phyloP scores from a whole-genome alignment of 805 yeast genomes.

The Saccharomycopsis malanga region DNA sequence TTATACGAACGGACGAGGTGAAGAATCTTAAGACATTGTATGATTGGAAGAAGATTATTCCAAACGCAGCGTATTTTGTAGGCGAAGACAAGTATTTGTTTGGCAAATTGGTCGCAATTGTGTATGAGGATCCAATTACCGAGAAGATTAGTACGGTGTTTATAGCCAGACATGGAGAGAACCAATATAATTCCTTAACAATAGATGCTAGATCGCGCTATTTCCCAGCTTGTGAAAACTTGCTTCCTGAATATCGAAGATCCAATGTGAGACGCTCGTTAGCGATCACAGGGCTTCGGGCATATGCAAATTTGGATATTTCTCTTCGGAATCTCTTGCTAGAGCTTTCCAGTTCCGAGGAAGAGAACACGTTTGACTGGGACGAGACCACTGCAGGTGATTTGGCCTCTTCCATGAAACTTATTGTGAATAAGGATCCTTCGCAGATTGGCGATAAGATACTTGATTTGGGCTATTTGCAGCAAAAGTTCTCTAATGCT shows the following conservation, averaged over 20 bases:
- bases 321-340: slow-evolving; percentile 21
- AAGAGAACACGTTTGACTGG: slow-evolving; percentile 34
- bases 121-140: slow-evolving; percentile 42
- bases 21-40: slow-evolving; percentile 22
- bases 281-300: slow-evolving; percentile 66
- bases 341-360: neutral
- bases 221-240: slow-evolving; percentile 71
- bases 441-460: slow-evolving; percentile 49
- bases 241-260: slow-evolving; percentile 39
- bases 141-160: slow-evolving; percentile 46
- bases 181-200: slow-evolving; percentile 51
- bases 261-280: slow-evolving; percentile 65
- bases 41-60: slow-evolving; percentile 39
- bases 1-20: slow-evolving; percentile 18
- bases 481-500: slow-evolving; percentile 42
- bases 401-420: slow-evolving; percentile 57
- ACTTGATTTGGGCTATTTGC: slow-evolving; percentile 51
- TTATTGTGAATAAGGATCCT: slow-evolving; percentile 49
- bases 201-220: slow-evolving; percentile 56
- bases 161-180: slow-evolving; percentile 60
- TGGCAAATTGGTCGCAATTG: slow-evolving; percentile 40
- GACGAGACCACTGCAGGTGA: slow-evolving; percentile 86
- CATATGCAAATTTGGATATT: slow-evolving; percentile 51
- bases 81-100: slow-evolving; percentile 45
- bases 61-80: slow-evolving; percentile 44